phyloP scores from a whole-genome alignment of 345 rosid species.

The Boechera divaricarpa region DNA sequence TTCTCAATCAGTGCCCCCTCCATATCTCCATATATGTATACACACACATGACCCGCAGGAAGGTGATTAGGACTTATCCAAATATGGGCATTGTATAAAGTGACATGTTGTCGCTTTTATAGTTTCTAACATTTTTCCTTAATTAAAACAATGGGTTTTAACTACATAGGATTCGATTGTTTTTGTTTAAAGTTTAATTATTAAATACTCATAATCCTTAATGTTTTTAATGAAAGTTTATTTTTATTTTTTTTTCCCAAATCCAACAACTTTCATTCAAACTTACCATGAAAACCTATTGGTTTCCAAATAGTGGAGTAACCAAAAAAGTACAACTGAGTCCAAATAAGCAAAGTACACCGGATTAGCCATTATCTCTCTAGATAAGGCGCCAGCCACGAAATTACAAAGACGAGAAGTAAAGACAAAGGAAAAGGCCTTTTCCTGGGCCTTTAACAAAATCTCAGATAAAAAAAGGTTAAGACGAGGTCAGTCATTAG shows the following conservation, averaged over 20 bases:
- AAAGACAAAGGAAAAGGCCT: too few species aligned
- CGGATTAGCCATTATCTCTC: too few species aligned
- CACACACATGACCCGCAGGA: slow-evolving; percentile 26
- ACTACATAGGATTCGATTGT: neutral
- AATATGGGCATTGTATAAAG: slow-evolving; percentile 7
- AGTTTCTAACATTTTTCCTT: neutral
- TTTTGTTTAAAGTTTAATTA: neutral
- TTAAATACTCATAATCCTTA: neutral
- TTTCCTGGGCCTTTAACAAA: too few species aligned
- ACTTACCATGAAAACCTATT: too few species aligned
- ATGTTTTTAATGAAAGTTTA: neutral
- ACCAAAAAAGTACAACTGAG: too few species aligned
- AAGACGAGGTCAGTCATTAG: too few species aligned
- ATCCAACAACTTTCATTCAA: too few species aligned
- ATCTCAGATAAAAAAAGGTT: too few species aligned
- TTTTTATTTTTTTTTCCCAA: neutral
- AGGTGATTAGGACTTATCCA: slow-evolving; percentile 24
- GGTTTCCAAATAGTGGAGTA: too few species aligned
- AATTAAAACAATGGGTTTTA: neutral
- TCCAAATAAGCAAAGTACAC: too few species aligned
- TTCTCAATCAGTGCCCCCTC: slow-evolving; percentile 41
- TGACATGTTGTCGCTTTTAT: neutral
- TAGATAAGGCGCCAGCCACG: too few species aligned
- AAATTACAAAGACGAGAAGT: too few species aligned
- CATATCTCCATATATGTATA: slow-evolving; percentile 13